Evolutionary conservation across 192 early-diverging fungal genomes (phyloP).

Genomic region (Entophlyctis luteolus): DNA sequence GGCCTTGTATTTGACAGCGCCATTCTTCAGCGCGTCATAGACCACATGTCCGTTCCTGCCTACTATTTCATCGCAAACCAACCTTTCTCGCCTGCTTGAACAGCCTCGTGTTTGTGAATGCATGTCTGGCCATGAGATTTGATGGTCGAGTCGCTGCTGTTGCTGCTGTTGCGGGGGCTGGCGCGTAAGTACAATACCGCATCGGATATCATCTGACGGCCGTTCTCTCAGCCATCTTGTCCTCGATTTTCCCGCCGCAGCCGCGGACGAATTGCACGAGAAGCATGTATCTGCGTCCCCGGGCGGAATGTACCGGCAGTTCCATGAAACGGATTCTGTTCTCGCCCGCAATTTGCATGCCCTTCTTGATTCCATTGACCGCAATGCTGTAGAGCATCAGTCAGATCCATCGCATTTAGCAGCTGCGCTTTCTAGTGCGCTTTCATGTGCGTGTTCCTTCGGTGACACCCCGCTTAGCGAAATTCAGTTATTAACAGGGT

Average conservation of each 20-base stretch:
- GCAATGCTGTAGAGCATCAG: slow-evolving; percentile 2
- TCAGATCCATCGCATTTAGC: slow-evolving; percentile 23
- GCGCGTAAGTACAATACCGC: slow-evolving; percentile 42
- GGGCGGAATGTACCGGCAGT: slow-evolving; percentile 48
- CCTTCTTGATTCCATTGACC: slow-evolving; percentile 2
- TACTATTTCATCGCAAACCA: too few species aligned
- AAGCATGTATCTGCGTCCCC: slow-evolving; percentile 26
- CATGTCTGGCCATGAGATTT: slow-evolving; percentile 82
- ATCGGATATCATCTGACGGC: background rate
- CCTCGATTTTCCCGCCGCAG: background rate
- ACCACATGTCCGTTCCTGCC: slow-evolving; percentile 11
- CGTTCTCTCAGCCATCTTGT: background rate
- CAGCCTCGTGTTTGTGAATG: slow-evolving; percentile 80
- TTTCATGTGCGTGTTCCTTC: slow-evolving; percentile 19
- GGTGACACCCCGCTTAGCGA: background rate
- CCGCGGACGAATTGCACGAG: too few species aligned
- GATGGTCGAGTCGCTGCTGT: slow-evolving; percentile 86
- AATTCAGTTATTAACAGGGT: slow-evolving; percentile 66
- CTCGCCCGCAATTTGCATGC: slow-evolving; percentile 3
- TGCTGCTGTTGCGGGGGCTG: background rate
- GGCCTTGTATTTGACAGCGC: background rate
- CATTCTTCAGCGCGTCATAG: background rate
- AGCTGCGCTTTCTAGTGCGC: slow-evolving; percentile 28
- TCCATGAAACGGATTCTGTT: slow-evolving; percentile 37
- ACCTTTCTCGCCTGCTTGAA: background rate